These are phyloP conservation scores for Odontarrhena argentea DNA, from an alignment of 345 rosid genomes.

Conservation along the genomic window DNA sequence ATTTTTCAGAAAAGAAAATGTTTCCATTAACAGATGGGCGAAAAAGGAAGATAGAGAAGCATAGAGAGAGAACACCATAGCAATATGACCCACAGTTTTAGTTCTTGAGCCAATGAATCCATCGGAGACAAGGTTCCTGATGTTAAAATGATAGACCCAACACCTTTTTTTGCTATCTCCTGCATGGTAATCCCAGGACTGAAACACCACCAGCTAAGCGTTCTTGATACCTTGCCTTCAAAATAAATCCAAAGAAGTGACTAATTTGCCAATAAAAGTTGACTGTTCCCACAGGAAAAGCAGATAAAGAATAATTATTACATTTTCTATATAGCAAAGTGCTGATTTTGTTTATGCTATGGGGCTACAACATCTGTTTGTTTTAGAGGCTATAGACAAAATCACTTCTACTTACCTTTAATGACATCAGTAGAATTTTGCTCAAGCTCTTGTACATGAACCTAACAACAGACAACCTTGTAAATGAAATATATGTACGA, in stretches of 20 bases:
- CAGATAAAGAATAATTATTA: conserved; percentile 10
- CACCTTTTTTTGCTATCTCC: conserved; percentile 70
- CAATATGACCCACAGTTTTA: conserved; percentile 67
- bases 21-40: conserved; percentile 37
- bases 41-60: conserved; percentile 22
- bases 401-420: conserved; percentile 55
- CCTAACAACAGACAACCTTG: conserved; percentile 48
- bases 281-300: conserved; percentile 6
- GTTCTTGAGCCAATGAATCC: conserved; percentile 91
- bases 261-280: conserved; percentile 11
- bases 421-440: conserved; percentile 52
- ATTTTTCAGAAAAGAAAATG: conserved; percentile 29
- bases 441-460: conserved; percentile 83
- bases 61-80: conserved; percentile 19
- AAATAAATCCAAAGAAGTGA: conserved; percentile 15
- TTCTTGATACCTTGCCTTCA: conserved; percentile 84
- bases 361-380: conserved; percentile 6
- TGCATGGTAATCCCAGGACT: conserved; percentile 96
- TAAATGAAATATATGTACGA: conserved; percentile 15
- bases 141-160: conserved; percentile 85
- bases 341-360: conserved; percentile 17
- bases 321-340: conserved; percentile 9
- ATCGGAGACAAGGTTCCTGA: conserved; percentile 97
- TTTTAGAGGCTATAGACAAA: conserved; percentile 24
- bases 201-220: conserved; percentile 99